These are phyloP conservation scores for Pseudopithomyces maydicus DNA, from an alignment of 2,329 filamentous ascomycete genomes.

Conservation along the genomic window DNA sequence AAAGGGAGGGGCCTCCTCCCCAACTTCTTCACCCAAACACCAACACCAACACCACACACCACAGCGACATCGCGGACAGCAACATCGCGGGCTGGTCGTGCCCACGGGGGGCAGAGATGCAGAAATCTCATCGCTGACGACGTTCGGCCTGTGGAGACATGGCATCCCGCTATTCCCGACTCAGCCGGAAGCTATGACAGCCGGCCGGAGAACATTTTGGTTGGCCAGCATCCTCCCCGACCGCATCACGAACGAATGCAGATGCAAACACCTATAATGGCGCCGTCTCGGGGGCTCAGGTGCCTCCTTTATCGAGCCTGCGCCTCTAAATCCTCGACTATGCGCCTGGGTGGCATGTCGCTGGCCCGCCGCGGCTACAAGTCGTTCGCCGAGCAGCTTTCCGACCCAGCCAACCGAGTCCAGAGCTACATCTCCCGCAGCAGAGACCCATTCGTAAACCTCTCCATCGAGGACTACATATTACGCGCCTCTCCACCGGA, in stretches of 20 bases:
- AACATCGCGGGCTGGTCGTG: background rate
- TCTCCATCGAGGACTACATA: conserved; percentile 91
- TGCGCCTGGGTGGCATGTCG: background rate
- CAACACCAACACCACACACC: background rate
- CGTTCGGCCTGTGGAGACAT: conserved; percentile 1
- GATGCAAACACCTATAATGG: conserved; percentile 3
- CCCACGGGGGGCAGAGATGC: background rate
- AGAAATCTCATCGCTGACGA: background rate
- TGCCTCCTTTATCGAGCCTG: background rate
- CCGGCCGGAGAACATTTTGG: background rate
- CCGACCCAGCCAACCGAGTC: conserved; percentile 40
- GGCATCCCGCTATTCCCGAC: conserved; percentile 1
- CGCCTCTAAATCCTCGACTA: background rate
- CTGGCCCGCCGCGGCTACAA: conserved; percentile 14
- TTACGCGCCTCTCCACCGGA: conserved; percentile 73
- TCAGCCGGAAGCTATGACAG: conserved; percentile 1
- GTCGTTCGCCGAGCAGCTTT: conserved; percentile 36
- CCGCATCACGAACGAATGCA: background rate
- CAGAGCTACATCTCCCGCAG: conserved; percentile 58
- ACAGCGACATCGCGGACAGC: background rate
- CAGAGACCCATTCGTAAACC: conserved; percentile 81
- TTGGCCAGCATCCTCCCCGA: background rate
- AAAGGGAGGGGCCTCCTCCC: background rate
- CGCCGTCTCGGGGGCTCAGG: conserved; percentile 7
- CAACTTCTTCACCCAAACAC: background rate